Evolutionary conservation across 1,284 basidiomycete genomes (phyloP).

Genomic region (Pulveroboletus sp.): DNA sequence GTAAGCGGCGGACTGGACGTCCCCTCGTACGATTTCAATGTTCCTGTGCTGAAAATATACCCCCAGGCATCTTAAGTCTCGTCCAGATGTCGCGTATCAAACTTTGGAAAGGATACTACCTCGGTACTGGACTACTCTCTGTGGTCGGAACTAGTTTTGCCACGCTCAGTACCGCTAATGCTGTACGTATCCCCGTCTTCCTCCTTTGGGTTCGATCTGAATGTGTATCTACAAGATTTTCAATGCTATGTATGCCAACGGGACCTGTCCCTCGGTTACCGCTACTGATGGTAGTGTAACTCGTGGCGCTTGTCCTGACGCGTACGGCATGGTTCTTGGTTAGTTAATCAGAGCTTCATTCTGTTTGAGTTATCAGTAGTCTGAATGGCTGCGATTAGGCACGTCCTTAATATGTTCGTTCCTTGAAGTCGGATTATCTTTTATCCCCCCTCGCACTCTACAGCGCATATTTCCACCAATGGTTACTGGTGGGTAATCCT

Average conservation of each 20-base stretch:
- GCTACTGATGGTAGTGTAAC: conserved; percentile 61
- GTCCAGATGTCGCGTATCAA: conserved; percentile 73
- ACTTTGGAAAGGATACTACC: conserved; percentile 61
- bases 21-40: neutral
- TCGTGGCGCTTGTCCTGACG: conserved; percentile 72
- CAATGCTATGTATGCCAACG: conserved; percentile 74
- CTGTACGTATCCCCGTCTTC: conserved; percentile 43
- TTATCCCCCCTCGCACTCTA: conserved; percentile 64
- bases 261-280: conserved; percentile 69
- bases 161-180: conserved; percentile 73
- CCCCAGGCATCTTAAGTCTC: conserved; percentile 65
- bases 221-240: conserved; percentile 55
- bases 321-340: conserved; percentile 78
- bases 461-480: conserved; percentile 79
- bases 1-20: conserved; percentile 40
- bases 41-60: neutral
- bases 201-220: conserved; percentile 45
- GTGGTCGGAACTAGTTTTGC: conserved; percentile 89
- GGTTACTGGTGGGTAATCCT: conserved; percentile 58
- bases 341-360: conserved; percentile 8
- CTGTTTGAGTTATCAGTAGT: neutral
- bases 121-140: conserved; percentile 78
- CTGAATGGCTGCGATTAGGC: conserved; percentile 42
- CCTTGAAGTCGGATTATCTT: conserved; percentile 78
- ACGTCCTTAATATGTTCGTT: conserved; percentile 80